phyloP scores from a whole-genome alignment of 176 grass and related monocot species.

The Oryza rufipogon region DNA sequence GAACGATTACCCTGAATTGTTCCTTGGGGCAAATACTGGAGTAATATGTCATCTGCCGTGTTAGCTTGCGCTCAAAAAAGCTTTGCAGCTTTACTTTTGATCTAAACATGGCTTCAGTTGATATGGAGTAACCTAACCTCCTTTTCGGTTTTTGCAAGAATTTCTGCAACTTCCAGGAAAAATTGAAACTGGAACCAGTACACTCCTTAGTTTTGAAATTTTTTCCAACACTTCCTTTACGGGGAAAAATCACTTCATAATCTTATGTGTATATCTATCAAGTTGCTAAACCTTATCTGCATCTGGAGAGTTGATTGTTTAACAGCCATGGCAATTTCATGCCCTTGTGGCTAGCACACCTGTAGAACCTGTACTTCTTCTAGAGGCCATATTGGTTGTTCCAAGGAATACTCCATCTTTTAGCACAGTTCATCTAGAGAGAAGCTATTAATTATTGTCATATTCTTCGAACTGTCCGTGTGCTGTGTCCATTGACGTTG shows the following conservation, averaged over 20 bases:
- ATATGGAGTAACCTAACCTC: constrained; percentile 31
- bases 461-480: constrained; percentile 14
- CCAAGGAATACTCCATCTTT: constrained; percentile 13
- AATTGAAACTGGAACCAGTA: not conserved
- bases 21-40: not conserved
- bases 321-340: not conserved
- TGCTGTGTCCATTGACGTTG: constrained; percentile 9
- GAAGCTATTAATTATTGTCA: not conserved
- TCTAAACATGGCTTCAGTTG: constrained; percentile 29
- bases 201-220: not conserved
- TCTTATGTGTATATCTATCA: not conserved
- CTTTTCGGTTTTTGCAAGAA: not conserved
- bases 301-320: not conserved
- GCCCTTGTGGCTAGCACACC: not conserved
- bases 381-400: constrained; percentile 14
- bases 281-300: constrained; percentile 16
- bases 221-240: constrained; percentile 2
- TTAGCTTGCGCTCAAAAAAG: constrained; percentile 32
- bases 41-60: not conserved
- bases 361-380: not conserved
- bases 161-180: not conserved
- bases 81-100: constrained; percentile 38
- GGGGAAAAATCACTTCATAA: not conserved
- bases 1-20: not conserved
- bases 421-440: constrained; percentile 9